Conservation (phyloP, 1,139 yeast genomes). For the Candida sojae region DNA sequence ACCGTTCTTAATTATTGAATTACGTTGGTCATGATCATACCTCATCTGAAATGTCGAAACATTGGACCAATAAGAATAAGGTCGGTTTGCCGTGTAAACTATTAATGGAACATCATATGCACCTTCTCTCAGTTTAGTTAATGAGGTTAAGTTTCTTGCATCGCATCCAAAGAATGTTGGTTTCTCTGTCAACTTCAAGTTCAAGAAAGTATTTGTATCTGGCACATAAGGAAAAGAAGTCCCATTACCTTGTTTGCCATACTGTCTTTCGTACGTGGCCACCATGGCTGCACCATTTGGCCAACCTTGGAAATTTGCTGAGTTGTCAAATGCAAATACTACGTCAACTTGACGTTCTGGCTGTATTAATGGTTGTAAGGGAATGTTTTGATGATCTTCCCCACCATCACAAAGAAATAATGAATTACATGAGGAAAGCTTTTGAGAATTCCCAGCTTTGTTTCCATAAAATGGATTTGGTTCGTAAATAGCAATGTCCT, state of each 20-base stretch:
- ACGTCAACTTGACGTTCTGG: slow-evolving; percentile 70
- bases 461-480: slow-evolving; percentile 41
- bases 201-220: slow-evolving; percentile 26
- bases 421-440: slow-evolving; percentile 34
- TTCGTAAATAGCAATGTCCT: slow-evolving; percentile 39
- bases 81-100: slow-evolving; percentile 80
- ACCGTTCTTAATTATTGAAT: slow-evolving; percentile 71
- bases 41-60: slow-evolving; percentile 69
- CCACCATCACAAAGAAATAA: slow-evolving; percentile 85
- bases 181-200: slow-evolving; percentile 25
- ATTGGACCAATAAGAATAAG: slow-evolving; percentile 67
- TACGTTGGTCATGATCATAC: slow-evolving; percentile 59
- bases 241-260: slow-evolving; percentile 40
- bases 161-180: slow-evolving; percentile 49
- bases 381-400: slow-evolving; percentile 78
- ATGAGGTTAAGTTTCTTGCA: slow-evolving; percentile 53
- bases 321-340: slow-evolving; percentile 79
- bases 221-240: slow-evolving; percentile 46
- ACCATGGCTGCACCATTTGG: slow-evolving; percentile 77
- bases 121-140: slow-evolving; percentile 29
- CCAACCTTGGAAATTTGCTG: slow-evolving; percentile 78
- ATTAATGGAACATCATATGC: slow-evolving; percentile 66
- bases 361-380: slow-evolving; percentile 75
- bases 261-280: slow-evolving; percentile 53
- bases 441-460: slow-evolving; percentile 17